phyloP scores from a whole-genome alignment of 169 alveolate species.

The Cryptosporidium parvum region DNA sequence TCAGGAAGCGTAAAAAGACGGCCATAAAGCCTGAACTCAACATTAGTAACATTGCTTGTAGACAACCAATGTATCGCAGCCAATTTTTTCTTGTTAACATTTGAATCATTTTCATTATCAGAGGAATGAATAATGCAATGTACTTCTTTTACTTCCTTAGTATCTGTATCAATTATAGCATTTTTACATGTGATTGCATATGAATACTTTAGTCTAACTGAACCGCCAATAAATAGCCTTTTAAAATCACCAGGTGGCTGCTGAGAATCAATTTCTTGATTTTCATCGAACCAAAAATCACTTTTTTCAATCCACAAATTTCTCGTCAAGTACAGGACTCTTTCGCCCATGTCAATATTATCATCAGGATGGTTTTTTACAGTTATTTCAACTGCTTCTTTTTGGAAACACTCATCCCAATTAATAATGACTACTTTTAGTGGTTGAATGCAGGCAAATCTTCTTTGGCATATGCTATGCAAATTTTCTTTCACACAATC shows the following conservation, averaged over 20 bases:
- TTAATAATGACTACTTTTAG: slow-evolving; percentile 84
- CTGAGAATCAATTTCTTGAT: slow-evolving; percentile 14
- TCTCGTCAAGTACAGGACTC: slow-evolving; percentile 15
- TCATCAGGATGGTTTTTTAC: slow-evolving; percentile 77
- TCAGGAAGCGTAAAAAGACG: slow-evolving; percentile 81
- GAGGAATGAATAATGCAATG: slow-evolving; percentile 12
- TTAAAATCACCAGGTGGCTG: slow-evolving; percentile 55
- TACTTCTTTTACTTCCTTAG: slow-evolving; percentile 16
- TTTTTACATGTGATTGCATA: slow-evolving; percentile 44
- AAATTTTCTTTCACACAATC: slow-evolving; percentile 91
- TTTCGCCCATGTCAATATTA: slow-evolving; percentile 47
- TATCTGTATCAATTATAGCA: not conserved
- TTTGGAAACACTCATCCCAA: slow-evolving; percentile 68
- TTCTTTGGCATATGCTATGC: slow-evolving; percentile 87
- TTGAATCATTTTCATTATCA: not conserved
- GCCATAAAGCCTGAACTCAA: slow-evolving; percentile 83
- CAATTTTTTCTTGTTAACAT: slow-evolving; percentile 7
- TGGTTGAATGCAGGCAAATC: slow-evolving; percentile 90
- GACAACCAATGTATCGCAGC: slow-evolving; percentile 73
- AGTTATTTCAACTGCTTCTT: slow-evolving; percentile 78
- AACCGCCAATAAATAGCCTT: slow-evolving; percentile 46
- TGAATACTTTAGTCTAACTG: slow-evolving; percentile 59
- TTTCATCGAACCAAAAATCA: slow-evolving; percentile 57
- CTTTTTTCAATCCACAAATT: slow-evolving; percentile 73
- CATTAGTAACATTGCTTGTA: slow-evolving; percentile 12